Conservation (phyloP, 306 rosid species). For the Echinosophora koreensis region DNA sequence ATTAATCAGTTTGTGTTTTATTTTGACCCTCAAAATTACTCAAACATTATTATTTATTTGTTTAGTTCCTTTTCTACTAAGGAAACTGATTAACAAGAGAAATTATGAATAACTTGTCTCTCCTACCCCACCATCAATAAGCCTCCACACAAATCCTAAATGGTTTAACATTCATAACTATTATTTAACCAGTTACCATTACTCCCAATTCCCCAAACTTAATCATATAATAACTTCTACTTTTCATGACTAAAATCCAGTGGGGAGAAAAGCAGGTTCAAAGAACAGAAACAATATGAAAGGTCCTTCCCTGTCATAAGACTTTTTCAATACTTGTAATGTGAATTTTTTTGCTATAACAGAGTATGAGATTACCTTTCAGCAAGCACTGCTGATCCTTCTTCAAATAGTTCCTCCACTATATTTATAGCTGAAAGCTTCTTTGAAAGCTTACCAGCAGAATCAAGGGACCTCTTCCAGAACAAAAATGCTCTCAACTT, state of each 20-base stretch:
- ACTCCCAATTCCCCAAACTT: not conserved
- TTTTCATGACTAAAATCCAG: not conserved
- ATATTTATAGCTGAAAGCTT: conserved; percentile 65
- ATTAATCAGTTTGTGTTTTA: not conserved
- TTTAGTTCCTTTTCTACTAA: not conserved
- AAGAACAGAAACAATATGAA: conserved; percentile 12
- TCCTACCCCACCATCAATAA: not conserved
- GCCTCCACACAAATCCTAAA: not conserved
- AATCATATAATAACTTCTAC: not conserved
- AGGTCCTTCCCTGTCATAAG: not conserved
- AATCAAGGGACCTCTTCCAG: conserved; percentile 59
- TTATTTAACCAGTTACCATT: not conserved
- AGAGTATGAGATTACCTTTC: conserved; percentile 60
- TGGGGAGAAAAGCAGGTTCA: not conserved
- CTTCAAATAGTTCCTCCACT: conserved; percentile 79
- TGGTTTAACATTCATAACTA: not conserved
- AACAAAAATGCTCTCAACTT: conserved; percentile 58
- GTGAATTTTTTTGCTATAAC: not conserved
- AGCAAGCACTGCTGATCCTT: conserved; percentile 83
- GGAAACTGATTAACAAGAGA: not conserved
- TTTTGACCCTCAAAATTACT: not conserved
- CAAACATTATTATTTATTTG: not conserved
- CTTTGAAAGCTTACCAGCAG: conserved; percentile 60
- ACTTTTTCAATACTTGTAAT: not conserved
- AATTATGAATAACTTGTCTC: not conserved